phyloP scores from a whole-genome alignment of 2,329 filamentous ascomycete species.

The Alternaria angustiovoidea region DNA sequence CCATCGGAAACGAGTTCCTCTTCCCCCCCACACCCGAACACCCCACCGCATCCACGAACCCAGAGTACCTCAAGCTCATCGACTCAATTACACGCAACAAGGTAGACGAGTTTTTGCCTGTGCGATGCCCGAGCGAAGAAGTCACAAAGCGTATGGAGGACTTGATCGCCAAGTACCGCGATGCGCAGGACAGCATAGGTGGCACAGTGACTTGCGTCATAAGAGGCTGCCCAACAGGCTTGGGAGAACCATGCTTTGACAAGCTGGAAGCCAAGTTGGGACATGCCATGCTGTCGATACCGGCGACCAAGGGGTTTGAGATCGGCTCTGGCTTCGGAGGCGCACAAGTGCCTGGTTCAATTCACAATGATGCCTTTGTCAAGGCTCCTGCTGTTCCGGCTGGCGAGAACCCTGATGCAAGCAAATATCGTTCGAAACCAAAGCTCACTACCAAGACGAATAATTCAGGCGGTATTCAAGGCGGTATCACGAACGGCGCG shows the following conservation, averaged over 20 bases:
- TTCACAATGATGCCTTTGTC: constrained; percentile 90
- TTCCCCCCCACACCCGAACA: constrained; percentile 73
- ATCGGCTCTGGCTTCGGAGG: constrained; percentile 92
- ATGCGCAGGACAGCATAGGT: constrained; percentile 86
- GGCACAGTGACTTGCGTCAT: constrained; percentile 96
- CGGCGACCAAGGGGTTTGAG: constrained; percentile 94
- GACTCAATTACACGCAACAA: constrained; percentile 74
- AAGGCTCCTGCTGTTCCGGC: constrained; percentile 61
- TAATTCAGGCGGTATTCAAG: constrained; percentile 93
- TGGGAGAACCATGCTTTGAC: constrained; percentile 94
- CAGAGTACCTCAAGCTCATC: constrained; percentile 78
- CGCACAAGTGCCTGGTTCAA: constrained; percentile 84
- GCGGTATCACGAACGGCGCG: constrained; percentile 92
- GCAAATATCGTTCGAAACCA: constrained; percentile 54
- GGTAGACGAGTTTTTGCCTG: constrained; percentile 85
- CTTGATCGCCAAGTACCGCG: constrained; percentile 78
- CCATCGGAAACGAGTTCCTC: constrained; percentile 80
- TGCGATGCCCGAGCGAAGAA: constrained; percentile 79
- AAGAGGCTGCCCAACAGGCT: constrained; percentile 80
- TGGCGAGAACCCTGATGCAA: constrained; percentile 54
- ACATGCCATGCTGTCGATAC: constrained; percentile 94
- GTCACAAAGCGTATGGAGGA: constrained; percentile 77
- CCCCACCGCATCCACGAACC: constrained; percentile 76
- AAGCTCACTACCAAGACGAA: constrained; percentile 88
- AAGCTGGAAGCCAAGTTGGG: constrained; percentile 92